Evolutionary conservation across 2,329 filamentous ascomycete species (phyloP).

Genomic region (Emmonsia crescens): DNA sequence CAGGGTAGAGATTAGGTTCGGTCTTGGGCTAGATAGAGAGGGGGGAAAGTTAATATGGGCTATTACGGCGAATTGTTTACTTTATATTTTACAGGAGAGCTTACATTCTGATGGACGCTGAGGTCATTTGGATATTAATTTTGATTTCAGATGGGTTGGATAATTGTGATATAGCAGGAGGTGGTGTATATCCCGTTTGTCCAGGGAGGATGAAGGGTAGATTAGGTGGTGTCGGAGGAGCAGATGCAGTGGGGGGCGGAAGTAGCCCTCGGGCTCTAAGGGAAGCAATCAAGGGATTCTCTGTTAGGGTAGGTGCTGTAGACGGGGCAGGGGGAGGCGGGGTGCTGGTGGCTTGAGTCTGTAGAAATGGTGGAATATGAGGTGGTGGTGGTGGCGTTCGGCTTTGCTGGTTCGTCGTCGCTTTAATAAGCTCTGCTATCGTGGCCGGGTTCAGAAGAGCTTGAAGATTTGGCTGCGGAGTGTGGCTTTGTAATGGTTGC

Average conservation of each 20-base stretch:
- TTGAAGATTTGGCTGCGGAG: conserved; percentile 21
- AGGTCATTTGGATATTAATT: conserved; percentile 45
- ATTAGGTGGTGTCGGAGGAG: conserved; percentile 30
- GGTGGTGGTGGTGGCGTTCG: conserved; percentile 39
- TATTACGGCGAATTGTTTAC: neutral
- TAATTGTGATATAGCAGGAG: conserved; percentile 25
- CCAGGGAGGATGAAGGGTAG: conserved; percentile 33
- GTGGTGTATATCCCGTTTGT: conserved; percentile 27
- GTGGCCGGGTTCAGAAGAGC: conserved; percentile 32
- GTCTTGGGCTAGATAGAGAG: conserved; percentile 50
- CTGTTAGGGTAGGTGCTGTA: conserved; percentile 33
- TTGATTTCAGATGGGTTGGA: conserved; percentile 19
- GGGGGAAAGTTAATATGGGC: neutral
- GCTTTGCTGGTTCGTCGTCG: conserved; percentile 30
- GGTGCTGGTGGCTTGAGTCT: conserved; percentile 46
- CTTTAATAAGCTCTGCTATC: conserved; percentile 36
- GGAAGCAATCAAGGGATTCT: conserved; percentile 54
- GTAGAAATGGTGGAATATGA: conserved; percentile 30
- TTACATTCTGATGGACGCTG: conserved; percentile 63
- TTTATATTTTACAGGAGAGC: conserved; percentile 22
- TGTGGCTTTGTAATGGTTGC: conserved; percentile 11
- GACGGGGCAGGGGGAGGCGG: conserved; percentile 36
- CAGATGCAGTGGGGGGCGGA: conserved; percentile 35
- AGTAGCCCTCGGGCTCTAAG: conserved; percentile 60
- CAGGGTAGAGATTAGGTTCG: conserved; percentile 60